Conservation (phyloP, 768 basidiomycete genomes). For the Gautieria morchelliformis region DNA sequence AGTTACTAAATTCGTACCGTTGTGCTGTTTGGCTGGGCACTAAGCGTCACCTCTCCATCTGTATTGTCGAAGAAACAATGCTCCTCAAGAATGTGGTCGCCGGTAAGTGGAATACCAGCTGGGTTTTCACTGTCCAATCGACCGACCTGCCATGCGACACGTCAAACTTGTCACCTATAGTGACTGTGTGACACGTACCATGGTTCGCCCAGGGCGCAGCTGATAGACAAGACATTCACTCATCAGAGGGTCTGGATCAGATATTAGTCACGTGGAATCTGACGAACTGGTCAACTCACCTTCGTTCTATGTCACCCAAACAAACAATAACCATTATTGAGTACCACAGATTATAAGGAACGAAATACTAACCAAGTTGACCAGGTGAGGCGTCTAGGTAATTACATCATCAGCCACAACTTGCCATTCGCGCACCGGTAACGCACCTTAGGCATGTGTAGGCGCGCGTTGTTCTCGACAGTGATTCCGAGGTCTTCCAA, state of each 20-base stretch:
- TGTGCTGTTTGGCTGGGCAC: conserved; percentile 69
- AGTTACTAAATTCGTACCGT: conserved; percentile 45
- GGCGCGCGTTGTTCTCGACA: conserved; percentile 92
- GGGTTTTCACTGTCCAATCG: too few species aligned
- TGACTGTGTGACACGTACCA: conserved; percentile 35
- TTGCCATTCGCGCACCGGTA: too few species aligned
- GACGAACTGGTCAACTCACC: too few species aligned
- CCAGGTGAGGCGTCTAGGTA: too few species aligned
- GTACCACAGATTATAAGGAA: neutral
- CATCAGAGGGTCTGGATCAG: too few species aligned
- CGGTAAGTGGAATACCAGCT: conserved; percentile 86
- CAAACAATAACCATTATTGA: neutral
- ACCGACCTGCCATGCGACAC: too few species aligned
- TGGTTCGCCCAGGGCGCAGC: too few species aligned
- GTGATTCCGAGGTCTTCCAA: conserved; percentile 93
- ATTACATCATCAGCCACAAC: too few species aligned
- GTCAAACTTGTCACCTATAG: neutral
- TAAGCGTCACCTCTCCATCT: conserved; percentile 76
- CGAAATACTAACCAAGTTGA: conserved; percentile 70
- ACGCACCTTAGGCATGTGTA: conserved; percentile 95
- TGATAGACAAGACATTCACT: too few species aligned
- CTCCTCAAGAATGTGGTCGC: conserved; percentile 82
- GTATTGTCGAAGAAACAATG: conserved; percentile 88
- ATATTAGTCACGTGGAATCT: too few species aligned
- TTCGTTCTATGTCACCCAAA: neutral